Conservation (phyloP, 2,329 filamentous ascomycete species). For the Zymoseptoria pseudotritici region DNA sequence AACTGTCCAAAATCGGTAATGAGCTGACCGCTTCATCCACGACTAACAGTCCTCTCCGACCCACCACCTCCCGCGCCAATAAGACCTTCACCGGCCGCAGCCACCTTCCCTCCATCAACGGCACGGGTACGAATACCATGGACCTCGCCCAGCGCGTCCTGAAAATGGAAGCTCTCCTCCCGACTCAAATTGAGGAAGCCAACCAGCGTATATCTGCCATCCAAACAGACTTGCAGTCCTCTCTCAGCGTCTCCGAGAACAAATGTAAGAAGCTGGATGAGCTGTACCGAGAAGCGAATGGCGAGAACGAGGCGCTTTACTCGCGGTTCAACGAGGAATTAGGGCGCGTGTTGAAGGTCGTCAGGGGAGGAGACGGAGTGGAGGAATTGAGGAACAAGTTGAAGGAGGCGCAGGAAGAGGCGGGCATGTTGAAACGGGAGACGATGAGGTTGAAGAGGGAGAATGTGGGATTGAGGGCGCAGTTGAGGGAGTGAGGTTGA, state of each 20-base stretch:
- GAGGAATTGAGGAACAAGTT: conserved; percentile 67
- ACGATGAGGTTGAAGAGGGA: conserved; percentile 77
- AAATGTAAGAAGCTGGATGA: conserved; percentile 80
- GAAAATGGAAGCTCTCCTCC: conserved; percentile 61
- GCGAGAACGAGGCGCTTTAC: conserved; percentile 89
- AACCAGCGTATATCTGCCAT: conserved; percentile 55
- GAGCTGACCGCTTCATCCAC: conserved; percentile 54
- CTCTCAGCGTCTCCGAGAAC: conserved; percentile 62
- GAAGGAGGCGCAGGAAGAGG: conserved; percentile 69
- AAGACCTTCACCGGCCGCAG: conserved; percentile 15
- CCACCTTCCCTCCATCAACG: conserved; percentile 7
- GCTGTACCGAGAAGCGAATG: conserved; percentile 76
- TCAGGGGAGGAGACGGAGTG: conserved; percentile 68
- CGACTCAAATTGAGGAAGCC: conserved; percentile 52
- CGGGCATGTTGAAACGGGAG: conserved; percentile 71
- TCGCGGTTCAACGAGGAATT: conserved; percentile 89
- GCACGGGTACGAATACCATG: conserved; percentile 25
- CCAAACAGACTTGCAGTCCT: conserved; percentile 63
- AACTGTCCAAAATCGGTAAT: conserved; percentile 71
- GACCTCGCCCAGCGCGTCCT: conserved; percentile 52
- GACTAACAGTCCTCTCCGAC: conserved; percentile 13
- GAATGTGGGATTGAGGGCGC: conserved; percentile 57
- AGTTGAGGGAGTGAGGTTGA: conserved; percentile 34
- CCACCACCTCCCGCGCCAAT: conserved; percentile 10
- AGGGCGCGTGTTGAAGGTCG: conserved; percentile 68